These are phyloP conservation scores for Epichloe gansuensis DNA, from an alignment of 2,329 filamentous ascomycete species.

Conservation along the genomic window DNA sequence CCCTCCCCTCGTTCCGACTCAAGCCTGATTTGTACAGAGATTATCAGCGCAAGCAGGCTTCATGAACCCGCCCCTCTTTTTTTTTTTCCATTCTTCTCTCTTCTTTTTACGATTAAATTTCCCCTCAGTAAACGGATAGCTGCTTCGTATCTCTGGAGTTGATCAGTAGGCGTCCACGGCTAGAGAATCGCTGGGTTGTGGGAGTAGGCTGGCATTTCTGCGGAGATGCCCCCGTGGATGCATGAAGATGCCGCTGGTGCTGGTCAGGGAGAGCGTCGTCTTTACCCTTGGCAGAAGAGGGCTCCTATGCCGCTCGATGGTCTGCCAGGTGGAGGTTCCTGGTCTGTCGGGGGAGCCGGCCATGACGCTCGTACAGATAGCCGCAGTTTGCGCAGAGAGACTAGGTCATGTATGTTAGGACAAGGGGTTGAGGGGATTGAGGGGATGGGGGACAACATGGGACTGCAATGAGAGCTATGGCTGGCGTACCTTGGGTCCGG, in stretches of 20 bases:
- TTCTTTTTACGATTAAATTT: neutral
- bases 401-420: conserved; percentile 26
- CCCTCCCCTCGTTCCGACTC: too few species aligned
- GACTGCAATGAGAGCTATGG: too few species aligned
- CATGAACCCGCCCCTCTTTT: too few species aligned
- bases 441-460: too few species aligned
- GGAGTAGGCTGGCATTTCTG: neutral
- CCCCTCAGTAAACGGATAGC: neutral
- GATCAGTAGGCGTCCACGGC: neutral
- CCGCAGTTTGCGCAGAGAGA: conserved; percentile 90
- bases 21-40: too few species aligned
- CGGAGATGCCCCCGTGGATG: conserved; percentile 5
- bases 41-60: too few species aligned
- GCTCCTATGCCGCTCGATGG: conserved; percentile 14
- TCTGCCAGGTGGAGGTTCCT: conserved; percentile 26
- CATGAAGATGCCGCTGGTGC: neutral
- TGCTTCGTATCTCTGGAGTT: neutral
- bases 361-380: conserved; percentile 75
- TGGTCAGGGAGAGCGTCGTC: conserved; percentile 7
- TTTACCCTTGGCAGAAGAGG: conserved; percentile 10
- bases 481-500: conserved; percentile 55
- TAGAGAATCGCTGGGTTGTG: neutral
- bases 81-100: neutral
- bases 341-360: conserved; percentile 52
- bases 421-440: too few species aligned